Evolutionary conservation across 2,329 filamentous ascomycete species (phyloP).

Genomic region (Diplocarpon mali): DNA sequence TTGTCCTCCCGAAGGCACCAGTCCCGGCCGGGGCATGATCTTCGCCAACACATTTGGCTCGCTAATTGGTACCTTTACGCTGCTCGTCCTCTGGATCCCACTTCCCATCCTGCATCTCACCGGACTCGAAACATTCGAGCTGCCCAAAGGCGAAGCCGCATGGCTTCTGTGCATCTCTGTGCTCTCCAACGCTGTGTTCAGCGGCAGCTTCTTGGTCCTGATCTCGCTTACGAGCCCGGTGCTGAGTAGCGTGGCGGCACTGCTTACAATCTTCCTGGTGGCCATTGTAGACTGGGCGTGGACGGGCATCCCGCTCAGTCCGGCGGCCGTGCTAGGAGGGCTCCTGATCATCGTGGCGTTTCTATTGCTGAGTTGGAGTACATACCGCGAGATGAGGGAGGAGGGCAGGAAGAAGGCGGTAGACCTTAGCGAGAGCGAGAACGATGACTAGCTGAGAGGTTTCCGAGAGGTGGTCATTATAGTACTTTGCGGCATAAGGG

Average conservation of each 20-base stretch:
- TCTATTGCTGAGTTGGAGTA: conserved; percentile 77
- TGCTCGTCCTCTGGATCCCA: conserved; percentile 84
- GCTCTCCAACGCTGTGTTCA: conserved; percentile 81
- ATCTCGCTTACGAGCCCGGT: conserved; percentile 91
- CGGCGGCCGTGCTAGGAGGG: conserved; percentile 71
- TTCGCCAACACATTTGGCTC: conserved; percentile 91
- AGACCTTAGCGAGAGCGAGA: conserved; percentile 30
- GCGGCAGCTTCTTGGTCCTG: conserved; percentile 82
- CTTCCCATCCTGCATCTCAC: conserved; percentile 71
- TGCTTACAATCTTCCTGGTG: conserved; percentile 94
- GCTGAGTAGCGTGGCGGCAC: conserved; percentile 79
- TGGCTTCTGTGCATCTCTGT: conserved; percentile 73
- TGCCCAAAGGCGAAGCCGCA: conserved; percentile 68
- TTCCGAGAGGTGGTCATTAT: too few relatives aligned
- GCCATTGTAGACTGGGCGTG: conserved; percentile 83
- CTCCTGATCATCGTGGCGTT: conserved; percentile 82
- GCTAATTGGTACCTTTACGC: conserved; percentile 76
- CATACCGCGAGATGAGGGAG: conserved; percentile 86
- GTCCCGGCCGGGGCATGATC: conserved; percentile 63
- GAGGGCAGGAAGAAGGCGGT: conserved; percentile 52
- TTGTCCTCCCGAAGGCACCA: conserved; percentile 73
- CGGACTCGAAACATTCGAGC: conserved; percentile 70
- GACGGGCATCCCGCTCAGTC: conserved; percentile 64
- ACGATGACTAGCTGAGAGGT: neutral
- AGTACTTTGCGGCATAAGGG: too few relatives aligned